Evolutionary conservation across 2,329 filamentous ascomycete genomes (phyloP), one percentile per base, ranked within the genome.

Genomic region (Talaromyces sp.): DNA sequence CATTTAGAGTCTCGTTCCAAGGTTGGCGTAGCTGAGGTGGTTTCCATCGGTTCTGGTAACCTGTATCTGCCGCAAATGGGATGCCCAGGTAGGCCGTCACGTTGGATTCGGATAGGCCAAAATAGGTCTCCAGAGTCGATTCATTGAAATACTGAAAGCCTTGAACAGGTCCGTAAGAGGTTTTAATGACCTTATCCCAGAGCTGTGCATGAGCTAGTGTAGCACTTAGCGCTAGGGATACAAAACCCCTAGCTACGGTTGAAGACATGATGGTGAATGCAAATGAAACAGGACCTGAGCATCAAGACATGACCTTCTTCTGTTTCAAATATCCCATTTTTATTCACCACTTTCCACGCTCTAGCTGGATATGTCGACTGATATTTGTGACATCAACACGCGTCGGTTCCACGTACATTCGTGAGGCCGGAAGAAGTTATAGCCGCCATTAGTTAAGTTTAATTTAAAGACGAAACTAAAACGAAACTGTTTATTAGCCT

Each of bases 21-120:
- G 66, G 61, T 31, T 64, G 56, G 50, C 65, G 67, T 4, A 66
- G 66, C 57, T 67, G 63, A 9, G 69, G 69, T 5, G 68, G 62
- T 47, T 68, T 70, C 67, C 68, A 72, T 50, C 69, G 66, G 60
- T 71, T 72, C 28, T 65, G 36, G 23, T 69, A 69, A 7, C 65
- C 64, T 10, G 69, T 72, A 52, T 72, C 69, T n/a, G 68, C 65
- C 8, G 68, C 70, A 56, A 66, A 72, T 31, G 64, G 68, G n/a
- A 71, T 64, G 23, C 66, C 66, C 30, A 68, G 54, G 18, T 68
- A 72, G 8, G 68, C 67, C 4, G 69, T 66, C 12, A 70, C 67
- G 31, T 68, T 67, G 51, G 57, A 61, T 33, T 65, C 65, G 18
- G 57, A 61, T n/a, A 61, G 36, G 18, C 64, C 66, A 51, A 66